Percentiles rank a stretch among this genome's conserved stretches.
Evolutionary conservation across 83 land plant species (phyloP).

Genomic region (Isoetes engelmannii): DNA sequence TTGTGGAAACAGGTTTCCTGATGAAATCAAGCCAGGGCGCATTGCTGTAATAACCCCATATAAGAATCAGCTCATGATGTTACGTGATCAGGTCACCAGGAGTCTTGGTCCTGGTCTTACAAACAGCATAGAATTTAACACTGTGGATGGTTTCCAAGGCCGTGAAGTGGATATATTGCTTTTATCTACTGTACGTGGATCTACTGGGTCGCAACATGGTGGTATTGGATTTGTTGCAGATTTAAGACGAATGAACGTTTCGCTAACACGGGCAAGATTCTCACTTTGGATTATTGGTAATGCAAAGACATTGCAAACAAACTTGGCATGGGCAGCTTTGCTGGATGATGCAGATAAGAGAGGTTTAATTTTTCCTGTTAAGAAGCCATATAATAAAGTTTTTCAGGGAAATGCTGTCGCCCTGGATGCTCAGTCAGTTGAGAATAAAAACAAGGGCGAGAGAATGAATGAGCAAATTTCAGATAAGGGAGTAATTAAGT

Average conservation of each 20-base stretch:
- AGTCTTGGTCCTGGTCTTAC: constrained; percentile 48
- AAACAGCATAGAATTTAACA: constrained; percentile 76
- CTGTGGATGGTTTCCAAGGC: constrained; percentile 98
- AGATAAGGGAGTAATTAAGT: too few species aligned
- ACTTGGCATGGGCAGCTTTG: constrained; percentile 66
- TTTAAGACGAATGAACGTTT: constrained; percentile 94
- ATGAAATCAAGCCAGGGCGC: constrained; percentile 47
- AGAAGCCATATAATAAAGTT: constrained; percentile 37
- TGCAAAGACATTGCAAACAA: constrained; percentile 53
- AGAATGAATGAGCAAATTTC: background rate
- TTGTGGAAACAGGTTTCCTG: constrained; percentile 46
- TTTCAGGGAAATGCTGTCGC: background rate
- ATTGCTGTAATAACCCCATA: constrained; percentile 89
- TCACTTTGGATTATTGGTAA: constrained; percentile 90
- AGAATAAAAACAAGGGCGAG: background rate
- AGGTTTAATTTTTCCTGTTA: constrained; percentile 41
- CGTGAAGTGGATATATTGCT: constrained; percentile 87
- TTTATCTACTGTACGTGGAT: constrained; percentile 85
- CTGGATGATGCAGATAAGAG: constrained; percentile 61
- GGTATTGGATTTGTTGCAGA: constrained; percentile 93
- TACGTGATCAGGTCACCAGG: constrained; percentile 50
- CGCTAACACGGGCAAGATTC: constrained; percentile 74
- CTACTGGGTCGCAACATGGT: constrained; percentile 24
- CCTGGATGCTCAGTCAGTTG: background rate
- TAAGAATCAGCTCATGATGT: constrained; percentile 53